A percentile compares a stretch with the other conserved stretches of the same genome.
phyloP scores from a whole-genome alignment of 768 basidiomycete species.

The Leucosporidium yakuticum region DNA sequence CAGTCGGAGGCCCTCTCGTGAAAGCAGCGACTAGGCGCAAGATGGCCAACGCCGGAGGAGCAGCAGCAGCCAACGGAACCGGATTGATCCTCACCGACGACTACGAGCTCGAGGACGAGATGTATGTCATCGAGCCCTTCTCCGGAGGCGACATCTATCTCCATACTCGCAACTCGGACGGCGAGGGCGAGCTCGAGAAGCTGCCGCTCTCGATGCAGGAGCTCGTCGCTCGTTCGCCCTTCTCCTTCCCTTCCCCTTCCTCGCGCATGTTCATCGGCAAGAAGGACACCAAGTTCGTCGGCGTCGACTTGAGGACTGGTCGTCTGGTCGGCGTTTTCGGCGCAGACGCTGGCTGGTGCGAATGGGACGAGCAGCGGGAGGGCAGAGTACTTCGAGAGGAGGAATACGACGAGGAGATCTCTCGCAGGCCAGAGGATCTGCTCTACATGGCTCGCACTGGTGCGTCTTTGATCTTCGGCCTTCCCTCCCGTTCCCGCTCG shows the following conservation, averaged over 20 bases:
- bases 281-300: constrained; percentile 70
- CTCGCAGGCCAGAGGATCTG: constrained; percentile 40
- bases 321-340: constrained; percentile 51
- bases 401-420: constrained; percentile 39
- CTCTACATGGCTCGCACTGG: constrained; percentile 65
- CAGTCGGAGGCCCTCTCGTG: constrained; percentile 30
- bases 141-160: constrained; percentile 81
- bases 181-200: constrained; percentile 55
- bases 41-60: constrained; percentile 46
- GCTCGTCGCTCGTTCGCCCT: constrained; percentile 78
- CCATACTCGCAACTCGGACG: constrained; percentile 49
- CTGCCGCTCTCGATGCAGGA: constrained; percentile 88
- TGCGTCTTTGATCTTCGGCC: constrained; percentile 41
- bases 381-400: constrained; percentile 17
- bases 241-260: constrained; percentile 67
- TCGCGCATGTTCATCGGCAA: constrained; percentile 76
- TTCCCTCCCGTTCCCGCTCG: not conserved
- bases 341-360: constrained; percentile 37
- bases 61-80: constrained; percentile 53
- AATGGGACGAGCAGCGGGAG: constrained; percentile 33
- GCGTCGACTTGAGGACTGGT: constrained; percentile 60
- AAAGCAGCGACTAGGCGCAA: constrained; percentile 40
- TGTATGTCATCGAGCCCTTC: constrained; percentile 92
- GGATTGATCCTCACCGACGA: constrained; percentile 44
- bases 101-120: constrained; percentile 49